Evolutionary conservation across 1,284 basidiomycete species (phyloP).

Genomic region (Vanrija sp.): DNA sequence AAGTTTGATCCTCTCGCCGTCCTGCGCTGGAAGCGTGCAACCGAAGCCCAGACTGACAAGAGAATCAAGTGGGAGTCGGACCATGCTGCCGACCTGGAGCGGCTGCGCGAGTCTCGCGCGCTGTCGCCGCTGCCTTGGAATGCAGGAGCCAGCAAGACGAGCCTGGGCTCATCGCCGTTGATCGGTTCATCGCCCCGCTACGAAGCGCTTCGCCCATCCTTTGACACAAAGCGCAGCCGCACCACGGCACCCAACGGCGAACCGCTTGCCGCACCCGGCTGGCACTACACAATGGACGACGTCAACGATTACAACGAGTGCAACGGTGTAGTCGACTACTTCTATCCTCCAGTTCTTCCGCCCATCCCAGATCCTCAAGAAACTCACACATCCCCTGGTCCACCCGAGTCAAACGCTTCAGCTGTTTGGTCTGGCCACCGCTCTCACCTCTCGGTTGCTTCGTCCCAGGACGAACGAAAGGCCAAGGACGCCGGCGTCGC

Average conservation of each 20-base stretch:
- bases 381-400: too few species aligned
- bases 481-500: neutral
- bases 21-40: constrained; percentile 33
- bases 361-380: neutral
- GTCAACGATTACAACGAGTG: constrained; percentile 30
- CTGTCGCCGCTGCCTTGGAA: neutral
- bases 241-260: too few species aligned
- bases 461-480: neutral
- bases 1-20: constrained; percentile 40
- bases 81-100: neutral
- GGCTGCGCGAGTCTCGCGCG: neutral
- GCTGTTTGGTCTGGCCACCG: too few species aligned
- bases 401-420: too few species aligned
- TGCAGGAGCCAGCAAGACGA: neutral
- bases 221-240: too few species aligned
- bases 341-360: constrained; percentile 28
- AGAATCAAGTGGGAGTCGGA: constrained; percentile 28
- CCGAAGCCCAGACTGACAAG: constrained; percentile 30
- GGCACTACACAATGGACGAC: constrained; percentile 39
- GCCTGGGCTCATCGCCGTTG: neutral
- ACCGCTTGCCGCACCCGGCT: constrained; percentile 14
- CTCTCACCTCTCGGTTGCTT: neutral
- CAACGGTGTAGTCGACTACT: constrained; percentile 38
- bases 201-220: too few species aligned
- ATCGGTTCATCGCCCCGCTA: too few species aligned